Percentiles rank a stretch among this genome's conserved stretches.
Evolutionary conservation across 2,329 filamentous ascomycete genomes (phyloP).

Genomic region (Pseudocercospora vitis): DNA sequence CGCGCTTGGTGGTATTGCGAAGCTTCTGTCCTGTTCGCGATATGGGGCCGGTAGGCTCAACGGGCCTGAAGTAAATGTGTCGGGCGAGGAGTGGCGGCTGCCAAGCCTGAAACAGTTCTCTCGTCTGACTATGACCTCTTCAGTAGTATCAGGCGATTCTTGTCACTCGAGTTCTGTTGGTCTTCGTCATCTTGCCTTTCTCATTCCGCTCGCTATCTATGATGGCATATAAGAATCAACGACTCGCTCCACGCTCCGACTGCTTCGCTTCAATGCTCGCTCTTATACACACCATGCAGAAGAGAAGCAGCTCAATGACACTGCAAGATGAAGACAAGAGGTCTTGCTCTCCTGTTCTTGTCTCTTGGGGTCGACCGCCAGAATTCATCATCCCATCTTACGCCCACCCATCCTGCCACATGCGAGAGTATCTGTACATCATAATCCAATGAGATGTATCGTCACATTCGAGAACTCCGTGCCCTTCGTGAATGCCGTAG

Average conservation of each 20-base stretch:
- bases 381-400: not conserved
- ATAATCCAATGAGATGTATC: constrained; percentile 3
- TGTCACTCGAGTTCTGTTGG: not conserved
- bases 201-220: not conserved
- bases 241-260: not conserved
- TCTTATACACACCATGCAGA: not conserved
- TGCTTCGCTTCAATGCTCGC: not conserved
- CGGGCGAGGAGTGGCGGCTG: no score
- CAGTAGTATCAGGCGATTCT: no score
- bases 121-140: no score
- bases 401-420: not conserved
- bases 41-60: not conserved
- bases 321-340: not conserved
- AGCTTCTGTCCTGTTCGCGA: not conserved
- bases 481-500: constrained; percentile 6
- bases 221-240: not conserved
- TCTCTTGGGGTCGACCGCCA: not conserved
- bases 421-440: constrained; percentile 7
- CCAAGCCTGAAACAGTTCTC: no score
- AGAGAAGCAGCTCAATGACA: not conserved
- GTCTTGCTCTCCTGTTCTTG: not conserved
- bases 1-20: no score
- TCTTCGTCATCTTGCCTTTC: not conserved
- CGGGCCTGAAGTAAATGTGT: not conserved
- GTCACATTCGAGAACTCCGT: constrained; percentile 1